Base-by-base conservation (phyloP, 192 early-diverging fungal species). In the Podila horticola region DNA sequence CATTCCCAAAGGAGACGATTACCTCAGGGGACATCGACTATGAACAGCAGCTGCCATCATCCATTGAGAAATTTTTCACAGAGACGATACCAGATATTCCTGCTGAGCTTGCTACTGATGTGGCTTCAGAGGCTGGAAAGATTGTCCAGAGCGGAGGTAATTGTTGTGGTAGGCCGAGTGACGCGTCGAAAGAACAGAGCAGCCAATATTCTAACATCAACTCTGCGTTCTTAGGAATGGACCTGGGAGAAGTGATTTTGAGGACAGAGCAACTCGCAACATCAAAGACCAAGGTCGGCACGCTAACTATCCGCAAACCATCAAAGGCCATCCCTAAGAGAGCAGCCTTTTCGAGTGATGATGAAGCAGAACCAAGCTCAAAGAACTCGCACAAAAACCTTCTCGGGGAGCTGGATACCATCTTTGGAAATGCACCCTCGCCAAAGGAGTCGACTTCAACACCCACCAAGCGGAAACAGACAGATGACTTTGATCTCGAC, bases 11-110 rank as follows among this genome's bases (percentile, higher is more conserved):
- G 41, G 71, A 73, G 36, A 36, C 52, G 30, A 4, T 6, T 17
- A 20, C 4, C 0, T 11, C 17, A 22, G 62, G 20, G 1, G 38
- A 34, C n/a, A 64, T 69, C 1, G 71, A 81, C 13, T 81, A 73
- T 33, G 77, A 81, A 33, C 50, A 33, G 0, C 66, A 69, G 7
- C 71, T 81, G 20, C 77, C 77, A 31, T 51, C 67, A 7, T 72
- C 77, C 13, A 45, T 81, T 20, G 30, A 69, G 1, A 64, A 19
- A 20, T 10, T 79, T 0, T 34, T 79, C 33, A 26, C 28, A 0
- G 15, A 26, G 13, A 41, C 3, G 8, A 20, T 49, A 24, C 52
- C 66, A 28, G 52, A 58, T 5, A 33, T 68, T 19, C 61, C 65
- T 7, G 31, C 51, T 24, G 8, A 24, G 6, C 52, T 55, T 9